phyloP scores from a whole-genome alignment of 352 stramenopile genomes.

The Poterioochromonas sp. region DNA sequence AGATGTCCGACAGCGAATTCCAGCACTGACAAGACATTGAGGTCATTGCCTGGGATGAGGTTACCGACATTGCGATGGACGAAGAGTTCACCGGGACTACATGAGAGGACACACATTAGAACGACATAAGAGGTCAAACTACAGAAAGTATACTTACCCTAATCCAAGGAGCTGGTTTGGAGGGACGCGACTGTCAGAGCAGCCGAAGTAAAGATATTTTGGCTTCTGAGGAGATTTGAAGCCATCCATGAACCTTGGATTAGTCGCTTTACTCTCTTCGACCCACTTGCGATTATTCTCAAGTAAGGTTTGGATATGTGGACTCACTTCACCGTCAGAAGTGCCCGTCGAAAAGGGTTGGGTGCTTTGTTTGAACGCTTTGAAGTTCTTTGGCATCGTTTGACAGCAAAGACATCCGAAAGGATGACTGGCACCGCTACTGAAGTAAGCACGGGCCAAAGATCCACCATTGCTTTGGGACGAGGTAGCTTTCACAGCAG shows the following conservation, averaged over 20 bases:
- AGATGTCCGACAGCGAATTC: not conserved
- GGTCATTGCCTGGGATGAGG: not conserved
- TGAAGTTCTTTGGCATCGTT: too few species aligned
- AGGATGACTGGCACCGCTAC: too few species aligned
- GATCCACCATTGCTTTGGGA: too few species aligned
- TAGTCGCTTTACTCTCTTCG: not conserved
- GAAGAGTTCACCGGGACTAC: constrained; percentile 52
- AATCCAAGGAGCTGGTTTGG: constrained; percentile 54
- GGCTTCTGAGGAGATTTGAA: constrained; percentile 34
- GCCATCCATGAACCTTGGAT: not conserved
- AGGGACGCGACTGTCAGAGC: constrained; percentile 54
- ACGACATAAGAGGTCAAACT: not conserved
- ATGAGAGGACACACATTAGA: not conserved
- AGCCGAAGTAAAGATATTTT: constrained; percentile 58
- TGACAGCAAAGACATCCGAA: too few species aligned
- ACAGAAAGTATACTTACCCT: not conserved
- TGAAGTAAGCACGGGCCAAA: too few species aligned
- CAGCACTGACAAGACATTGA: constrained; percentile 5
- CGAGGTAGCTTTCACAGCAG: too few species aligned
- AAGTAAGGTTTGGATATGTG: too few species aligned
- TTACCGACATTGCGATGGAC: constrained; percentile 59
- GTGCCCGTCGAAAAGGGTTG: too few species aligned
- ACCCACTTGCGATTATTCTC: not conserved
- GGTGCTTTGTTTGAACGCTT: too few species aligned
- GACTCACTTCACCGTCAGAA: too few species aligned